Conservation (phyloP, 1,284 basidiomycete species). For the Meripilus lineatus region DNA sequence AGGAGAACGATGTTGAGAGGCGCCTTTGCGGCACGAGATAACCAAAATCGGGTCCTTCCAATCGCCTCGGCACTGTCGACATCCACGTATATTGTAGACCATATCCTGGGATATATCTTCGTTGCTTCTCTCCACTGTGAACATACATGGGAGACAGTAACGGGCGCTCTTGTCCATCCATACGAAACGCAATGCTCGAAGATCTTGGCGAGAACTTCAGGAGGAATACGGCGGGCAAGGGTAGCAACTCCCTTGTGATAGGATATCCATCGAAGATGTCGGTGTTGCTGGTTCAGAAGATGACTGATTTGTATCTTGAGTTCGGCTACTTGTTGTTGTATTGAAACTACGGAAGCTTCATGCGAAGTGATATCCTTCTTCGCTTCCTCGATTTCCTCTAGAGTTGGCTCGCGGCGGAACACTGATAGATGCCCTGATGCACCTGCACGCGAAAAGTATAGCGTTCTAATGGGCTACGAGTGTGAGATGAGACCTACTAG, state of each 20-base stretch:
- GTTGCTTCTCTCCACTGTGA: slow-evolving; percentile 54
- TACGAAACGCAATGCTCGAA: slow-evolving; percentile 46
- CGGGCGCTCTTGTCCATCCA: slow-evolving; percentile 51
- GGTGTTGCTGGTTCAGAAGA: slow-evolving; percentile 38
- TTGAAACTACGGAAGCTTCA: slow-evolving; percentile 32
- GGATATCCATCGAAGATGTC: slow-evolving; percentile 37
- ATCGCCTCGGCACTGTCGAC: slow-evolving; percentile 39
- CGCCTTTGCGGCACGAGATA: slow-evolving; percentile 38
- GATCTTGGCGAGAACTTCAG: slow-evolving; percentile 51
- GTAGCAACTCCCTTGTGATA: slow-evolving; percentile 46
- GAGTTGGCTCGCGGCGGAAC: slow-evolving; percentile 23
- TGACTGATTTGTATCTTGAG: slow-evolving; percentile 36
- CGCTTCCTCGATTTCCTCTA: slow-evolving; percentile 27
- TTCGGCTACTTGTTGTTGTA: slow-evolving; percentile 40
- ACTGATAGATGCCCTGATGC: slow-evolving; percentile 8
- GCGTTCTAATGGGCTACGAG: not conserved
- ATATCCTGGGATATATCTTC: slow-evolving; percentile 42
- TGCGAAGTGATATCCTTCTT: slow-evolving; percentile 33
- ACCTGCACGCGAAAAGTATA: too few species aligned
- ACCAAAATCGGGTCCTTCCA: slow-evolving; percentile 44
- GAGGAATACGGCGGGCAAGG: slow-evolving; percentile 49
- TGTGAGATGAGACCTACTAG: not conserved
- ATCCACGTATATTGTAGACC: slow-evolving; percentile 54
- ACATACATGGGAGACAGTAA: slow-evolving; percentile 56
- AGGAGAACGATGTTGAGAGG: slow-evolving; percentile 37